phyloP scores from a whole-genome alignment of 2,329 filamentous ascomycete species.

The Aspergillus transmontanensis region DNA sequence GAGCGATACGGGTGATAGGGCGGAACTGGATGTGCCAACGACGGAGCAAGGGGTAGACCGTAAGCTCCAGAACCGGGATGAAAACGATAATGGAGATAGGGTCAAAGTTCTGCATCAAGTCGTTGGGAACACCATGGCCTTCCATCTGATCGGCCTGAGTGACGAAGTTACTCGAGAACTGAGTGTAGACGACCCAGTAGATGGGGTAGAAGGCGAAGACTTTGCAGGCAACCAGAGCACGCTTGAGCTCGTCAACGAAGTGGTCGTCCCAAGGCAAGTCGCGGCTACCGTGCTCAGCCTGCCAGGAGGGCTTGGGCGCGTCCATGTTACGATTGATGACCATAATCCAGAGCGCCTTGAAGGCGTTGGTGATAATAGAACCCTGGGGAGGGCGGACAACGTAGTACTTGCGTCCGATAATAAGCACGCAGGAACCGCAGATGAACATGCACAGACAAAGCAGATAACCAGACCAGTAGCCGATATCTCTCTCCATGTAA shows the following conservation, averaged over 20 bases:
- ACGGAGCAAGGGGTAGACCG: constrained; percentile 70
- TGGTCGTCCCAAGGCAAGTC: constrained; percentile 65
- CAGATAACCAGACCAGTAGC: constrained; percentile 68
- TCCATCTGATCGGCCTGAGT: constrained; percentile 66
- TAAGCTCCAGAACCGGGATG: constrained; percentile 70
- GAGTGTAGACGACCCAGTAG: constrained; percentile 70
- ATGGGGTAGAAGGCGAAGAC: constrained; percentile 72
- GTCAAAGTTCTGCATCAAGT: constrained; percentile 75
- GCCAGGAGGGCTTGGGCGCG: constrained; percentile 68
- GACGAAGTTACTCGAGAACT: constrained; percentile 68
- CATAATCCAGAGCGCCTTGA: constrained; percentile 63
- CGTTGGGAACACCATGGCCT: constrained; percentile 73
- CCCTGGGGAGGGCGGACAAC: constrained; percentile 59
- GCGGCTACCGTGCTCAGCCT: constrained; percentile 51
- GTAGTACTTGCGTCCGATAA: constrained; percentile 50
- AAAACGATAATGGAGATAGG: constrained; percentile 75
- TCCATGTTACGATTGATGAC: constrained; percentile 56
- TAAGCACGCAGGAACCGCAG: constrained; percentile 59
- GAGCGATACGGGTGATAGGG: constrained; percentile 74
- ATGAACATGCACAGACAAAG: constrained; percentile 66
- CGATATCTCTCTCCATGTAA: constrained; percentile 67
- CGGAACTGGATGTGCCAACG: constrained; percentile 67
- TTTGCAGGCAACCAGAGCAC: constrained; percentile 66
- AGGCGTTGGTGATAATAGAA: constrained; percentile 66
- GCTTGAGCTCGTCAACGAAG: constrained; percentile 73